Percentiles rank a stretch among this genome's conserved stretches.
Conservation (phyloP, 2,329 filamentous ascomycete species). For the Hypoxylon sp. region DNA sequence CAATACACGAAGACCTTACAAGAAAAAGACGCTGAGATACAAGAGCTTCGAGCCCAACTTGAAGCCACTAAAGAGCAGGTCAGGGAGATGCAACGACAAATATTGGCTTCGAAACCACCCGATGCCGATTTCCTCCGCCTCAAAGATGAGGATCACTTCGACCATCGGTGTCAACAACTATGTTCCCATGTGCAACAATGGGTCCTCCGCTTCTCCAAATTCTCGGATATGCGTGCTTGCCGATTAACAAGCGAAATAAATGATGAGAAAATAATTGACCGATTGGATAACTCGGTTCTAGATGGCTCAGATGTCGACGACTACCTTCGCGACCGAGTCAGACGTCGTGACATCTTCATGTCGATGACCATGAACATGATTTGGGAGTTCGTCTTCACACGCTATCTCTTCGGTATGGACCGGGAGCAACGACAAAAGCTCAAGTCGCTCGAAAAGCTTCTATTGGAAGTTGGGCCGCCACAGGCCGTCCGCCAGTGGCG, state of each 20-base stretch:
- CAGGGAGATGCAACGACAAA: conserved; percentile 69
- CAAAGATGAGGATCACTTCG: conserved; percentile 94
- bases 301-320: conserved; percentile 94
- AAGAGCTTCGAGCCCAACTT: conserved; percentile 82
- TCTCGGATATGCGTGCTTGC: conserved; percentile 92
- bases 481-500: conserved; percentile 98
- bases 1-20: conserved; percentile 76
- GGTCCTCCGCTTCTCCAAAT: conserved; percentile 98
- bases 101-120: conserved; percentile 70
- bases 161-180: conserved; percentile 91
- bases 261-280: conserved; percentile 93
- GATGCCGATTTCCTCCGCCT: conserved; percentile 82
- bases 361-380: conserved; percentile 99
- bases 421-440: conserved; percentile 97
- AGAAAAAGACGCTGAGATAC: conserved; percentile 88
- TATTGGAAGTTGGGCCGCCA: conserved; percentile 87
- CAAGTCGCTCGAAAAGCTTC: conserved; percentile 92
- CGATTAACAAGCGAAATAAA: conserved; percentile 86
- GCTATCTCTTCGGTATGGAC: conserved; percentile 99
- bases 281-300: conserved; percentile 92
- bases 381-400: conserved; percentile 98
- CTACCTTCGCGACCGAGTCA: conserved; percentile 89
- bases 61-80: conserved; percentile 77
- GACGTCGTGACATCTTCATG: conserved; percentile 95
- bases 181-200: conserved; percentile 97